phyloP scores from a whole-genome alignment of 495 filamentous ascomycete species.

The Trichoderma asperelloides region DNA sequence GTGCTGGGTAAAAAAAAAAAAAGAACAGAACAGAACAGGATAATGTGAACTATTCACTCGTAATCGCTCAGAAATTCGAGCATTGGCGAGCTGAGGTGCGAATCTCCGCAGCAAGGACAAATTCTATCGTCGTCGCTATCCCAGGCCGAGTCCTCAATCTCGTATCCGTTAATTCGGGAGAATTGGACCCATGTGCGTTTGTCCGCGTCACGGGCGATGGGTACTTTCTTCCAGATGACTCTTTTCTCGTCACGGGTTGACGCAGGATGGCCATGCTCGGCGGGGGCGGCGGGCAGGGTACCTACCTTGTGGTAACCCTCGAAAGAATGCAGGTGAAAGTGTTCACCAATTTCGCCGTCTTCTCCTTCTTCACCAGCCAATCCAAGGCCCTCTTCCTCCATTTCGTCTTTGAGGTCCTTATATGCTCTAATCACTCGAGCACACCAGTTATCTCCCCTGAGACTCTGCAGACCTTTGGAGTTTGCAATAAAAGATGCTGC shows the following conservation, averaged over 20 bases:
- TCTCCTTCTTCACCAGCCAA: constrained; percentile 1
- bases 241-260: constrained; percentile 26
- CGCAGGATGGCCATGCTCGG: constrained; percentile 31
- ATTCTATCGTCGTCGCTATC: constrained; percentile 16
- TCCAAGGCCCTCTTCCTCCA: constrained; percentile 15
- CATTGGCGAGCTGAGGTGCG: constrained; percentile 12
- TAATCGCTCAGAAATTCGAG: constrained; percentile 15
- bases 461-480: constrained; percentile 21
- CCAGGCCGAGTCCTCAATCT: constrained; percentile 17
- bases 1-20: too few species aligned
- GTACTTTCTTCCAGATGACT: constrained; percentile 38
- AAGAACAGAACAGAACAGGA: background rate
- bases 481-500: constrained; percentile 24
- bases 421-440: constrained; percentile 28
- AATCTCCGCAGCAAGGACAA: constrained; percentile 7
- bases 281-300: constrained; percentile 22
- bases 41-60: background rate
- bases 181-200: constrained; percentile 34
- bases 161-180: constrained; percentile 28
- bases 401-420: constrained; percentile 16
- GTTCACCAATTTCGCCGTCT: background rate
- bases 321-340: background rate
- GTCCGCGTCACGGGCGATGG: constrained; percentile 21
- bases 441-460: constrained; percentile 16
- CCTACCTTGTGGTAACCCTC: constrained; percentile 12